These are phyloP conservation scores for Euphorbia pulcherrima DNA, from an alignment of 345 rosid species.

Conservation along the genomic window DNA sequence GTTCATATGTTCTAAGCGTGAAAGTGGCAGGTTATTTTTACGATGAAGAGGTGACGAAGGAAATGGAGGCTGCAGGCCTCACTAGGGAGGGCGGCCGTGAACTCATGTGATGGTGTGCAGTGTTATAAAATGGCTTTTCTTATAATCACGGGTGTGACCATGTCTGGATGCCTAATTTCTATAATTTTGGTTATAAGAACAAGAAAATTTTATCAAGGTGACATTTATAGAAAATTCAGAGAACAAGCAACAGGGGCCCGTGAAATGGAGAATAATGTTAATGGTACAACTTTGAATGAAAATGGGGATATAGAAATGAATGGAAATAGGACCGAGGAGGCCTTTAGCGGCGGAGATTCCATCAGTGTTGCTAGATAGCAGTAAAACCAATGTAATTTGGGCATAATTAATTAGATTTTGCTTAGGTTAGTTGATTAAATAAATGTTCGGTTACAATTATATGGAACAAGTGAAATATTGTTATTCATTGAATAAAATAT, in stretches of 20 bases:
- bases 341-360: neutral
- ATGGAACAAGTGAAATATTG: too few relatives aligned
- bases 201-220: slow-evolving; percentile 14
- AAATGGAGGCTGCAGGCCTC: neutral
- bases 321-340: neutral
- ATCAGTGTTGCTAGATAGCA: neutral
- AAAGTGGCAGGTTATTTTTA: slow-evolving; percentile 11
- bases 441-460: too few relatives aligned
- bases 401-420: too few relatives aligned
- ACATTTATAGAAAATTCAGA: slow-evolving; percentile 19
- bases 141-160: slow-evolving; percentile 15
- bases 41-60: slow-evolving; percentile 14
- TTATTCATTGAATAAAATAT: too few relatives aligned
- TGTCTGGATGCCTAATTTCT: slow-evolving; percentile 15
- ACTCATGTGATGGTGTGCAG: slow-evolving; percentile 18
- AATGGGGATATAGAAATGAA: neutral
- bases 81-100: slow-evolving; percentile 7
- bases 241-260: neutral
- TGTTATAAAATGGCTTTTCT: slow-evolving; percentile 20
- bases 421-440: too few relatives aligned
- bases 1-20: slow-evolving; percentile 19
- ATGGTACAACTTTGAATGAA: neutral
- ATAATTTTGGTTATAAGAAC: slow-evolving; percentile 10
- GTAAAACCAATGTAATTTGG: neutral
- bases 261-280: neutral